A percentile compares a stretch with the other conserved stretches of the same genome.
Conservation (phyloP, 192 early-diverging fungal genomes). For the Entomortierella chlamydospora region DNA sequence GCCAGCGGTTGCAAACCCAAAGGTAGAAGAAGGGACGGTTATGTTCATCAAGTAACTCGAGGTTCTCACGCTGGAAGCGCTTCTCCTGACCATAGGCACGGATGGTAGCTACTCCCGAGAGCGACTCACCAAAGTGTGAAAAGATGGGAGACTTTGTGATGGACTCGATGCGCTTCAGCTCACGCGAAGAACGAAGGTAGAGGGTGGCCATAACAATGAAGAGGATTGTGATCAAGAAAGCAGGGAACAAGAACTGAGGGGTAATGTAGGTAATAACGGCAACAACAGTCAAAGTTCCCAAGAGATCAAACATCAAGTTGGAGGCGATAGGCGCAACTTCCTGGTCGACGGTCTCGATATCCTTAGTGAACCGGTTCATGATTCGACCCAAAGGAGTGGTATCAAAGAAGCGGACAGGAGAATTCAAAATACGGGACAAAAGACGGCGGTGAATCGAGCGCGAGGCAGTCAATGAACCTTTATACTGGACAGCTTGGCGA, state of each 20-base stretch:
- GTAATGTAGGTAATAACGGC: slow-evolving; percentile 52
- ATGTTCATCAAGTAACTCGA: slow-evolving; percentile 71
- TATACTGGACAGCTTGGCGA: slow-evolving; percentile 57
- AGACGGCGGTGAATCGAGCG: slow-evolving; percentile 69
- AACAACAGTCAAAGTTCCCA: slow-evolving; percentile 44
- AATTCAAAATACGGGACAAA: slow-evolving; percentile 58
- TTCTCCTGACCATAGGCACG: slow-evolving; percentile 82
- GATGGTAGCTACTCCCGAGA: slow-evolving; percentile 80
- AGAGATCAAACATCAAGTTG: slow-evolving; percentile 63
- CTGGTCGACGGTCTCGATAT: slow-evolving; percentile 65
- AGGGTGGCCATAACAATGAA: slow-evolving; percentile 72
- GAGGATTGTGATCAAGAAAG: slow-evolving; percentile 54
- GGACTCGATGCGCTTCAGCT: slow-evolving; percentile 88
- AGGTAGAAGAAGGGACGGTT: slow-evolving; percentile 83
- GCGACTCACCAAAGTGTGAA: slow-evolving; percentile 85
- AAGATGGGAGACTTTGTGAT: slow-evolving; percentile 64
- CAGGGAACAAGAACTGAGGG: slow-evolving; percentile 54
- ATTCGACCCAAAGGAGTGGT: slow-evolving; percentile 82
- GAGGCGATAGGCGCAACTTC: slow-evolving; percentile 62
- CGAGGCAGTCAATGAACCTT: slow-evolving; percentile 68
- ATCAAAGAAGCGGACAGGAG: slow-evolving; percentile 65
- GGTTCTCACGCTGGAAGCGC: slow-evolving; percentile 71
- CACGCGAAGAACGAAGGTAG: slow-evolving; percentile 82
- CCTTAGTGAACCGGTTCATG: slow-evolving; percentile 81
- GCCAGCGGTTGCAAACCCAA: slow-evolving; percentile 86